Evolutionary conservation across 306 rosid species (phyloP), one percentile per base, ranked within the genome.

Genomic region (Trichosanthes truncata): DNA sequence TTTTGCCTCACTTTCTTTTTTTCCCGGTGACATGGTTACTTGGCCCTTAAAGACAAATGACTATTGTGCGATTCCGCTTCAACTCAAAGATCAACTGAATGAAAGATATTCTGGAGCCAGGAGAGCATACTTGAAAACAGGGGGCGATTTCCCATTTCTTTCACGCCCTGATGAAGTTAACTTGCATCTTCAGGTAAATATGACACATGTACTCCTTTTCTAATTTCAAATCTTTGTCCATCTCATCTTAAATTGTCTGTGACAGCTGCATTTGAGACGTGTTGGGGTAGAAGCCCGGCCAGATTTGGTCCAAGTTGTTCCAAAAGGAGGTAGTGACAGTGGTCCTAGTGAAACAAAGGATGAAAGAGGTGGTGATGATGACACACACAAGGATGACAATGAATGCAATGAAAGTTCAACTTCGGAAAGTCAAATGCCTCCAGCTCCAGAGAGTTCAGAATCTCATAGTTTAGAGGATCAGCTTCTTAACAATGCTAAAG

Each of bases 81-180:
- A 83, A 86, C 96, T 95, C 51, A 95, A 90, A 84, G 99, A 95
- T 84, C 91, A 93, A 86, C 77, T 95, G 83, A 81, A 91, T 65
- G 99, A 95, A 84, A 91, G 96, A 82, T 95, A 95, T 56, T 89
- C 97, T 0, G 99, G 66, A 74, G 99, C 99, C 80, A 91, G 99
- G 84, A 88, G 90, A 29, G 99, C 97, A 38, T 86, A 81, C 76
- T 83, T 95, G 87, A 95, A 95, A 89, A 84, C 85, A 12, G 99
- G 99, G 52, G 98, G 97, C 38, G 99, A 95, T 86, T 95, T 95
- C 83, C 99, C 99, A 26, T 95, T 95, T 84, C 99, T 95, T 80
- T 93, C 99, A 3, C 97, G 99, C 35, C 96, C 99, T 3, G 99
- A 95, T 86, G 99, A 95, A 91, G 97, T 95, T 82, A 95, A 95